Base-by-base conservation (phyloP, 1,139 yeast genomes). In the Scheffersomyces illinoinensis region DNA sequence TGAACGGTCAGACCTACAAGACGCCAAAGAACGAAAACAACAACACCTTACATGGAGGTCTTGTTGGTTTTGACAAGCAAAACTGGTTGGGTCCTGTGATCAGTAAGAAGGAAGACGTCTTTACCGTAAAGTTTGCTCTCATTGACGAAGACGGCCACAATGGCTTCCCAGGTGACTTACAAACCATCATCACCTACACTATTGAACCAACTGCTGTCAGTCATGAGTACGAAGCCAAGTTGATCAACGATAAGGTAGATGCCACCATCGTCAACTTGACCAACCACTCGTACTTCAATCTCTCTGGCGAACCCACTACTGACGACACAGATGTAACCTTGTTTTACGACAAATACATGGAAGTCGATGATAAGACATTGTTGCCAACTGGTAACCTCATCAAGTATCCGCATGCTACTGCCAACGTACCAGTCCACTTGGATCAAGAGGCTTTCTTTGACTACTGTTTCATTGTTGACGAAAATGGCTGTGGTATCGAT, bases 211-310 rank as follows among this genome's bases (percentile, higher is more conserved):
- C 64, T 18, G 63, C 71, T 4, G 70, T 81, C 56, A 78, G 74
- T 24, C 68, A 85, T 56, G 89, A 85, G 64, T 86, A 78, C 67
- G 79, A 78, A 63, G 83, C 86, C 26, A 68, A 69, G 23, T 70
- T 85, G 54, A 71, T 78, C 47, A 75, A 75, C 5, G 71, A 74
- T n/a, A 69, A 67, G 19, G 75, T 71, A 66, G 72, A 76, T 50
- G 76, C 82, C 54, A 86, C 92, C 3, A 76, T 83, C 39, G 77
- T 88, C 56, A 84, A 85, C 66, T 74, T 88, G 70, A 86, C 91
- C 55, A 88, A 88, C 71, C 93, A 88, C 68, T 74, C 87, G 19
- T 87, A 86, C 71, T 86, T 86, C 78, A 85, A 83, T 66, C 64
- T 76, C 48, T 56, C 66, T 2, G 69, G 68, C 26, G 65, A 69